Conservation (phyloP, 495 filamentous ascomycete species). For the Penicillium malachiteum region DNA sequence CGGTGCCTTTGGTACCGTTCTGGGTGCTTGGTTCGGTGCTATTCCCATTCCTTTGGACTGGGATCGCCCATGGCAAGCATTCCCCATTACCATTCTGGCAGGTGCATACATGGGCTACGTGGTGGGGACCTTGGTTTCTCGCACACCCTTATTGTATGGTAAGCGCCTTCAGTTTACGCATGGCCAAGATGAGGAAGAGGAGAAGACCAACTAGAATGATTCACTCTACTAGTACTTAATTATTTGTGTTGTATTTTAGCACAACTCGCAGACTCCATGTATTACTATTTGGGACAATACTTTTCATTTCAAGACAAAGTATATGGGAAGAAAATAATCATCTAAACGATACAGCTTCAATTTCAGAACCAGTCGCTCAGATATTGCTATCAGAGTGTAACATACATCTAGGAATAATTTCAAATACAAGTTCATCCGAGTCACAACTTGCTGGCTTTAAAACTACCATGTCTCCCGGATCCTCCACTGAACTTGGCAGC, state of each 20-base stretch:
- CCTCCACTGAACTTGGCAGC: conserved; percentile 43
- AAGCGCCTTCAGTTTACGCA: conserved; percentile 59
- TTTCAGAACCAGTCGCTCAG: too few species aligned
- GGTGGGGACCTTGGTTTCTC: conserved; percentile 59
- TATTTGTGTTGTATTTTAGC: too few species aligned
- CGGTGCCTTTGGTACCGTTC: conserved; percentile 43
- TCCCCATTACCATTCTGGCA: conserved; percentile 84
- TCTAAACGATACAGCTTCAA: too few species aligned
- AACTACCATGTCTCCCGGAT: conserved; percentile 42
- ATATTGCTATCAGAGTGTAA: too few species aligned
- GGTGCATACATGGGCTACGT: conserved; percentile 70
- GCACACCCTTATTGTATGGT: conserved; percentile 56
- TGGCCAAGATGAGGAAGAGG: conserved; percentile 19
- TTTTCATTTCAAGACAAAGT: too few species aligned
- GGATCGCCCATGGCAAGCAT: conserved; percentile 96
- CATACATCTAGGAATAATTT: too few species aligned
- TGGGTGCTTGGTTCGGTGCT: conserved; percentile 64
- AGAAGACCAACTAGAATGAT: conserved; percentile 26
- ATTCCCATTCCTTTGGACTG: conserved; percentile 96
- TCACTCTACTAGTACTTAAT: neutral
- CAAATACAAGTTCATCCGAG: too few species aligned
- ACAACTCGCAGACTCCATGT: neutral
- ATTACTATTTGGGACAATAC: neutral
- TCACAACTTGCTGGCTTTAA: conserved; percentile 26
- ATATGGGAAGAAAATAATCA: too few species aligned